Conservation (phyloP, 176 grass and related monocot genomes). For the Carex scoparia region DNA sequence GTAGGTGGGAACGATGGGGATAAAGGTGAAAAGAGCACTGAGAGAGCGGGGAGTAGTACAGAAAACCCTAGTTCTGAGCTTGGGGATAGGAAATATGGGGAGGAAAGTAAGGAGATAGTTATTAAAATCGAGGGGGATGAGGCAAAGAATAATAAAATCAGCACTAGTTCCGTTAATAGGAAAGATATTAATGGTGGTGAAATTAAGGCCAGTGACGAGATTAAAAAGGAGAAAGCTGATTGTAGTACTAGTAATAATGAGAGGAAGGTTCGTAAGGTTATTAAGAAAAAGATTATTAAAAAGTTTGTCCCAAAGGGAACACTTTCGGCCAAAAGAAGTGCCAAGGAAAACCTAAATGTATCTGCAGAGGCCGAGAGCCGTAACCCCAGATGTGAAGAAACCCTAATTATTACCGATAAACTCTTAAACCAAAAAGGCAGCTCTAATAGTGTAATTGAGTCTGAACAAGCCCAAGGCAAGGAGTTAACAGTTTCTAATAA, state of each 20-base stretch:
- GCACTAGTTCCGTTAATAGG: not conserved
- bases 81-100: not conserved
- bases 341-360: not conserved
- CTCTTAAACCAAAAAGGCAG: too few relatives aligned
- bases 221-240: not conserved
- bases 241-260: not conserved
- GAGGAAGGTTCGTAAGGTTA: slow-evolving; percentile 28
- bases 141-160: not conserved
- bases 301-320: slow-evolving; percentile 39
- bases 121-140: not conserved
- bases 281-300: slow-evolving; percentile 25
- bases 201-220: not conserved
- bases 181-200: not conserved
- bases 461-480: not conserved
- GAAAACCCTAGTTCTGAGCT: not conserved
- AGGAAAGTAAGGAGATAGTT: not conserved
- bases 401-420: too few relatives aligned
- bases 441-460: too few relatives aligned
- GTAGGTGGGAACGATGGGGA: not conserved
- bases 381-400: not conserved
- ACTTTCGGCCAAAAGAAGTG: slow-evolving; percentile 19
- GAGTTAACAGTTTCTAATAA: not conserved
- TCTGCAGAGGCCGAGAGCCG: not conserved
- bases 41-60: not conserved
- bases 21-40: not conserved